Base-by-base conservation (phyloP, 2,329 filamentous ascomycete species). In the Sclerotiophoma versabilis region DNA sequence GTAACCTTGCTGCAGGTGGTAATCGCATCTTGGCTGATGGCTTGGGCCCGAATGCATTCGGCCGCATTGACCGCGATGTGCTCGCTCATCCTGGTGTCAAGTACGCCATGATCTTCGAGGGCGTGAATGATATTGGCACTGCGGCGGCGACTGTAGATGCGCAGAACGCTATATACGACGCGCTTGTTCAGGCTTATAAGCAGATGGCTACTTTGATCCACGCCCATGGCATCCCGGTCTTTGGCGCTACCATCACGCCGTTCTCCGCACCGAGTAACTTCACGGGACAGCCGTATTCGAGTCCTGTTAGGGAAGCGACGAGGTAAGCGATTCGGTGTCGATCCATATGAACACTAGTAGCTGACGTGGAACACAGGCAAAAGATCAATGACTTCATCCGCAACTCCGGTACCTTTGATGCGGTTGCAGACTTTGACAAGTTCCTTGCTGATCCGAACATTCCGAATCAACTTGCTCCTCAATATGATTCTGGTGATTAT, bases 1-100 rank as follows among this genome's bases (percentile, higher is more conserved):
- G 81, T 58, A 89, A 90, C 74, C 83, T 89, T 71, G 87, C 86
- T 1, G 87, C 87, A 1, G 87, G 87, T 37, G 87, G 87, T n/a
- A 90, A 90, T 70, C 76, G 85, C 0, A 80, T 90, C 2, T 79
- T 90, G 0, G 74, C 75, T 9, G 85, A 87, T 45, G 84, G 87
- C 0, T 77, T 88, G 0, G 87, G 87, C 0, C 87, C 87, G 2
- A 84, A 83, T 30, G 80, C 84, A 0, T 74, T 88, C 26, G 77
- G 80, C 33, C 83, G 87, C 4, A 81, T 89, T 57, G 82, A 87
- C 65, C 81, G 87, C n/a, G 87, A 90, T 65, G 81, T 87, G 2
- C 77, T 90, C 2, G 70, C 81, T 0, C 82, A 85, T 26, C 77
- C 82, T 0, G 83, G 83, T 4, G 81, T 86, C 2, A 78, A 78